phyloP scores from a whole-genome alignment of 371 early-diverging fungal species.

The Fennellomyces sp. region DNA sequence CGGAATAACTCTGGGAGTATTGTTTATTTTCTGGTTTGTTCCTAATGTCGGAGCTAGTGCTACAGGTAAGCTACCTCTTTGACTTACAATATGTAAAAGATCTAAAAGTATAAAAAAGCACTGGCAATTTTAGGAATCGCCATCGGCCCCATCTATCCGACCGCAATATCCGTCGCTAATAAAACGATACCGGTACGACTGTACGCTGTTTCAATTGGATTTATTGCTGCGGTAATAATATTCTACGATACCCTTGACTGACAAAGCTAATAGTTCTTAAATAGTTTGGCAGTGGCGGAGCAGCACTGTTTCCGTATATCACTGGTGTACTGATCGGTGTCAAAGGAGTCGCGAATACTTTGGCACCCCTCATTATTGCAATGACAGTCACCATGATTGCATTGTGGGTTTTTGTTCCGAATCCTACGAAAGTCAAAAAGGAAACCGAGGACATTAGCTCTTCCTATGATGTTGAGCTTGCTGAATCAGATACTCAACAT shows the following conservation, averaged over 20 bases:
- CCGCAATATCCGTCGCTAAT: conserved; percentile 21
- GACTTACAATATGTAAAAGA: neutral
- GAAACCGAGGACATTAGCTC: neutral
- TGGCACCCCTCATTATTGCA: conserved; percentile 27
- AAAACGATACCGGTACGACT: conserved; percentile 17
- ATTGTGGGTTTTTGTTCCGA: conserved; percentile 24
- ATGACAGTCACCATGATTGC: conserved; percentile 17
- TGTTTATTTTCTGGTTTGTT: conserved; percentile 21
- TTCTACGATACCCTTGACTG: neutral
- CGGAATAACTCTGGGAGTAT: conserved; percentile 8
- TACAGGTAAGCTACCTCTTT: neutral
- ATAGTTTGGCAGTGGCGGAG: conserved; percentile 22
- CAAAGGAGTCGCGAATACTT: conserved; percentile 13
- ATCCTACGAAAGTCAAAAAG: conserved; percentile 5
- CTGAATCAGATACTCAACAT: too few species aligned
- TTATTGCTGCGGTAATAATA: conserved; percentile 18
- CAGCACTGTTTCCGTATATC: conserved; percentile 29
- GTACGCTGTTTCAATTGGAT: conserved; percentile 23
- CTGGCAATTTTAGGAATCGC: conserved; percentile 21
- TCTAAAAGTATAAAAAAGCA: neutral
- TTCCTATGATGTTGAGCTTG: neutral
- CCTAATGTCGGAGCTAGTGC: conserved; percentile 16
- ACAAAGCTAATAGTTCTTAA: neutral
- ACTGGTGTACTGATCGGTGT: conserved; percentile 21
- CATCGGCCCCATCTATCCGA: conserved; percentile 26